Evolutionary conservation across 2,329 filamentous ascomycete genomes (phyloP).

Genomic region (Aspergillus ruber): DNA sequence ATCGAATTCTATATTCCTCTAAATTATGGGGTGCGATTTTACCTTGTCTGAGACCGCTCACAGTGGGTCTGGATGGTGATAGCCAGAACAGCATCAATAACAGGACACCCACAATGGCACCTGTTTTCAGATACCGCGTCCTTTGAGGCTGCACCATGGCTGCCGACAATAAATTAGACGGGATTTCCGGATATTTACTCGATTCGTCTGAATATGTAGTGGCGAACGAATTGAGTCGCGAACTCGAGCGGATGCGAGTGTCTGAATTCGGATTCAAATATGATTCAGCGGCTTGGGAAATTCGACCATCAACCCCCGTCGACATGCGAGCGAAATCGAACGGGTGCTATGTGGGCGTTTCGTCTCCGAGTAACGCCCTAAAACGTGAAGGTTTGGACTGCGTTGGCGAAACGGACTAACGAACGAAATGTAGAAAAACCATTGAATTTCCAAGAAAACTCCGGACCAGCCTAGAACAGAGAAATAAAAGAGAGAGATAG

Average conservation of each 20-base stretch:
- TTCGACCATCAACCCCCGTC: conserved; percentile 47
- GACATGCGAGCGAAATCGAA: conserved; percentile 45
- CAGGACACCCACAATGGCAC: conserved; percentile 53
- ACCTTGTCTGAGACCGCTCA: conserved; percentile 20
- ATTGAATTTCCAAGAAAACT: conserved; percentile 24
- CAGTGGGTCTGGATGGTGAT: conserved; percentile 34
- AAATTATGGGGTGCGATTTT: conserved; percentile 4
- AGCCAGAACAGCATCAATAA: conserved; percentile 53
- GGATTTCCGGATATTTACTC: conserved; percentile 35
- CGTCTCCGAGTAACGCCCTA: conserved; percentile 8
- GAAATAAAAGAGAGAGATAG: not conserved
- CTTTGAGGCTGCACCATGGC: conserved; percentile 59
- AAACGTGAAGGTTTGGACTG: conserved; percentile 1
- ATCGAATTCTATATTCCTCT: not conserved
- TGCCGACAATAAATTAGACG: conserved; percentile 31
- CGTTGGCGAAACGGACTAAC: conserved; percentile 16
- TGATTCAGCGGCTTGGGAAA: conserved; percentile 47
- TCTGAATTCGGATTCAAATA: conserved; percentile 44
- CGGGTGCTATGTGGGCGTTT: conserved; percentile 13
- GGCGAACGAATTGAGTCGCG: conserved; percentile 39
- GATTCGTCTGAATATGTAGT: conserved; percentile 44
- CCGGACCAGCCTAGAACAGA: conserved; percentile 16
- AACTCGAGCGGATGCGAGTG: conserved; percentile 49
- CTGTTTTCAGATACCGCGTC: conserved; percentile 56
- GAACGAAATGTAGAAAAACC: conserved; percentile 17